phyloP scores from a whole-genome alignment of 2,329 filamentous ascomycete species.

The Capronia coronata region DNA sequence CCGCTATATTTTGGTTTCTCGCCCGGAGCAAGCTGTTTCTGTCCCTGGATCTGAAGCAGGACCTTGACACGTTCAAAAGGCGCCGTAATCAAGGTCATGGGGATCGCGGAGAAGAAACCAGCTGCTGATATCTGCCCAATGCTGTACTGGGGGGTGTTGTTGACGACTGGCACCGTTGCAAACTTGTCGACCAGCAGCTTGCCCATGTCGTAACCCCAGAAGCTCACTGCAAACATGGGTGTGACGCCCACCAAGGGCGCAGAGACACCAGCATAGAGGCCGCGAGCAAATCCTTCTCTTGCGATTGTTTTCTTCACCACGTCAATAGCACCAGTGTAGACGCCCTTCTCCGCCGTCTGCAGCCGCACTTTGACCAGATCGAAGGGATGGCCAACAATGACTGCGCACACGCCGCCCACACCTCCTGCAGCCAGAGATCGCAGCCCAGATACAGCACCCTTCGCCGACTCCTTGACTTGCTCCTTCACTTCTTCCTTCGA shows the following conservation, averaged over 20 bases:
- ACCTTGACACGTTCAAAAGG: slow-evolving; percentile 99
- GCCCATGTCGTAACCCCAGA: slow-evolving; percentile 88
- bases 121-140: slow-evolving; percentile 85
- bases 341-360: slow-evolving; percentile 89
- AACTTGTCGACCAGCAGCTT: slow-evolving; percentile 73
- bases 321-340: slow-evolving; percentile 85
- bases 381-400: slow-evolving; percentile 92
- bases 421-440: slow-evolving; percentile 83
- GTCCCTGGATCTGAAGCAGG: slow-evolving; percentile 93
- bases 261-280: slow-evolving; percentile 93
- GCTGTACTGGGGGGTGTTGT: slow-evolving; percentile 59
- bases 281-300: slow-evolving; percentile 69
- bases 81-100: slow-evolving; percentile 97
- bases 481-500: slow-evolving; percentile 46
- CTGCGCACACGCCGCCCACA: slow-evolving; percentile 88
- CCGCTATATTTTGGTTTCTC: slow-evolving; percentile 90
- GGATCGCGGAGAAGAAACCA: slow-evolving; percentile 95
- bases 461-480: slow-evolving; percentile 45
- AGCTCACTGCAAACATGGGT: slow-evolving; percentile 79
- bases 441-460: slow-evolving; percentile 56
- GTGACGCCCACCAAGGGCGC: slow-evolving; percentile 93
- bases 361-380: slow-evolving; percentile 96
- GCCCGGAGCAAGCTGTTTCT: slow-evolving; percentile 74
- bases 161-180: slow-evolving; percentile 56
- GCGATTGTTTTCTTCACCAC: slow-evolving; percentile 85